Conservation (phyloP, 2,329 filamentous ascomycete genomes). For the Aspergillus uvarum region DNA sequence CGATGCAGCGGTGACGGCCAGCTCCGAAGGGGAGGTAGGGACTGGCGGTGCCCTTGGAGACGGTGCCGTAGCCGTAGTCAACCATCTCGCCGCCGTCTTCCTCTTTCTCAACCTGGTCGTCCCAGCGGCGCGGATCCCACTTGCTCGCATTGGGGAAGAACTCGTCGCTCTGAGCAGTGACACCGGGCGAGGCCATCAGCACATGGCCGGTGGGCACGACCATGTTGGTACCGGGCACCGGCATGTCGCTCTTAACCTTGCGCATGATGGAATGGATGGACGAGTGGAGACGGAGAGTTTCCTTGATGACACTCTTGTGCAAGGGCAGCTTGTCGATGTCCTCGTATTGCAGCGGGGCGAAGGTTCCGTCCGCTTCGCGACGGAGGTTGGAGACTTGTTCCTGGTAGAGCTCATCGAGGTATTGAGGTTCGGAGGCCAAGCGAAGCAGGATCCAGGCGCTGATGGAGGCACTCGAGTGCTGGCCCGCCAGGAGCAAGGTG, state of each 20-base stretch:
- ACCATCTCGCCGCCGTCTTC: slow-evolving; percentile 55
- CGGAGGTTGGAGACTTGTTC: slow-evolving; percentile 61
- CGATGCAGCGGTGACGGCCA: slow-evolving; percentile 71
- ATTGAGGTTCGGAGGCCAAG: slow-evolving; percentile 67
- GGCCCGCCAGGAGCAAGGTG: slow-evolving; percentile 78
- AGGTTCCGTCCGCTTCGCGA: slow-evolving; percentile 25
- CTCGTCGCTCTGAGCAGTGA: slow-evolving; percentile 56
- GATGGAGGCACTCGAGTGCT: slow-evolving; percentile 78
- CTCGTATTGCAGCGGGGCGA: slow-evolving; percentile 59
- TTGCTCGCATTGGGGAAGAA: slow-evolving; percentile 60
- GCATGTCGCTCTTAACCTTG: slow-evolving; percentile 67
- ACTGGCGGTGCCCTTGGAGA: slow-evolving; percentile 60
- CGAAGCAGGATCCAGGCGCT: slow-evolving; percentile 75
- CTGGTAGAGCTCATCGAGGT: slow-evolving; percentile 68
- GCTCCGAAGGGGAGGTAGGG: slow-evolving; percentile 73
- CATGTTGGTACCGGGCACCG: slow-evolving; percentile 57
- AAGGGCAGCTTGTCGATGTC: slow-evolving; percentile 62
- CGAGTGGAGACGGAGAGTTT: slow-evolving; percentile 69
- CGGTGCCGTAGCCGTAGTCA: slow-evolving; percentile 62
- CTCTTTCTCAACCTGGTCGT: slow-evolving; percentile 39
- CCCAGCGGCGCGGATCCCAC: slow-evolving; percentile 66
- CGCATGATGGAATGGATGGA: slow-evolving; percentile 74
- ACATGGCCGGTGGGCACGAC: slow-evolving; percentile 75
- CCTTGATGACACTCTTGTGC: slow-evolving; percentile 65
- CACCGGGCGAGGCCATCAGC: slow-evolving; percentile 78